Evolutionary conservation across 2,329 filamentous ascomycete genomes (phyloP), one percentile per base, ranked within the genome.

Genomic region (Fusarium caatingaense): DNA sequence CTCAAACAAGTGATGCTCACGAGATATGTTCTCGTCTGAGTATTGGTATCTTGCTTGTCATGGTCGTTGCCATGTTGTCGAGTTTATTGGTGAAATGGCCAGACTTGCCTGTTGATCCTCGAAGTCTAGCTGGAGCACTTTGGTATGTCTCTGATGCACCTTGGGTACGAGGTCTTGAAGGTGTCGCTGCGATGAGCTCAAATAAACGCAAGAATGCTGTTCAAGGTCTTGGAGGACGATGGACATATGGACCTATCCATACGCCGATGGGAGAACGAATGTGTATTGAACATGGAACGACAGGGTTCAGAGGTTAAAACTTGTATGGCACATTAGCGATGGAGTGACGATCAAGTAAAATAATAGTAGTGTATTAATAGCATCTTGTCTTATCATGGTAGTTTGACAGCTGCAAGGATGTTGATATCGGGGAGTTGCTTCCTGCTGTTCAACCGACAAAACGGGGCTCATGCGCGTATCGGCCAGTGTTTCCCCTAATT

Each of bases 91-190:
- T 82, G 10, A 66, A 72, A 30, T 84, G 80, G 80, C 83, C 81
- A 3, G 76, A 78, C 23, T 77, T 85, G 76, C 81, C 83, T 0
- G 79, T 83, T 3, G 82, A 85, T 34, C 84, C 83, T 30, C 80
- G 82, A 23, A 83, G 76, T 6, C 74, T 86, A 12, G 82, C 80
- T 0, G 83, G 83, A 4, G 75, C 80, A 7, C 74, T 85, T 78
- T 83, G 80, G 67, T 83, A 84, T 20, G 77, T 81, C 4, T 53
- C 66, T 40, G 71, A 73, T 10, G 64, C 68, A 3, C 69, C 69
- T 0, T 72, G 69, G 69, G 51, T 72, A 1, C 46, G 50, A n/a
- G 65, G 57, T 2, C 51, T 72, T 8, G 69, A 72, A 27, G 69
- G 69, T 0, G 69, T 72, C 1, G 66, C 69, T 13, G 69, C 61